Conservation (phyloP, 1,139 yeast species). For the Suhomyces choctaworum region DNA sequence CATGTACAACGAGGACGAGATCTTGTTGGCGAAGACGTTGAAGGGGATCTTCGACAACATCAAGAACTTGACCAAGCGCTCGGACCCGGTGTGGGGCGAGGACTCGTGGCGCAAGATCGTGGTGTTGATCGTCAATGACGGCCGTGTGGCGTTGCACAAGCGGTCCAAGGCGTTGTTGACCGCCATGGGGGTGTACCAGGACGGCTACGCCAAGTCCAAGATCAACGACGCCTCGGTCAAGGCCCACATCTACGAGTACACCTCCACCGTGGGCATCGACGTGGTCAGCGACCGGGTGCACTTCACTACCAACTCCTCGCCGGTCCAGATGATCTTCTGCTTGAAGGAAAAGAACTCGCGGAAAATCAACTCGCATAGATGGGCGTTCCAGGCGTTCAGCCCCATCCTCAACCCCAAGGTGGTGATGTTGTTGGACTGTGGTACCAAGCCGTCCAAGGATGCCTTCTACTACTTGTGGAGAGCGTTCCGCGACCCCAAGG, state of each 20-base stretch:
- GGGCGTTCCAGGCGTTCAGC: slow-evolving; percentile 82
- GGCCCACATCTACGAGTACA: slow-evolving; percentile 77
- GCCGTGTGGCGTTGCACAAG: slow-evolving; percentile 67
- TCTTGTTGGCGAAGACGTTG: slow-evolving; percentile 67
- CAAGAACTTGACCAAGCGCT: slow-evolving; percentile 55
- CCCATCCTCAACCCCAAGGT: slow-evolving; percentile 70
- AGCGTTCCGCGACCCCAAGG: slow-evolving; percentile 67
- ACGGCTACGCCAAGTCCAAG: slow-evolving; percentile 77
- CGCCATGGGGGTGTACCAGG: slow-evolving; percentile 77
- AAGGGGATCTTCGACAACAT: slow-evolving; percentile 79
- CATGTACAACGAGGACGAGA: slow-evolving; percentile 79
- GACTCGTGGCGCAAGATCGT: slow-evolving; percentile 82
- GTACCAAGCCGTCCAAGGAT: slow-evolving; percentile 72
- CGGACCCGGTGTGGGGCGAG: slow-evolving; percentile 73
- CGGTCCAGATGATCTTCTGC: slow-evolving; percentile 75
- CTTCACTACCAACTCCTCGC: slow-evolving; percentile 60
- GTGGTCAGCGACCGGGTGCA: slow-evolving; percentile 55
- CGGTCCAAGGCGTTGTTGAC: slow-evolving; percentile 65
- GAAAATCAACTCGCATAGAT: slow-evolving; percentile 79
- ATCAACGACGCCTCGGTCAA: slow-evolving; percentile 69
- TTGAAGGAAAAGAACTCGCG: slow-evolving; percentile 72
- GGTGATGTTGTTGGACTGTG: slow-evolving; percentile 74
- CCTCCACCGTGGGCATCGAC: slow-evolving; percentile 74
- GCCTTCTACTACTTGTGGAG: slow-evolving; percentile 79
- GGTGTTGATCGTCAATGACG: slow-evolving; percentile 74